Evolutionary conservation across 2,329 filamentous ascomycete genomes (phyloP).

Genomic region (Sarocladium strictum): DNA sequence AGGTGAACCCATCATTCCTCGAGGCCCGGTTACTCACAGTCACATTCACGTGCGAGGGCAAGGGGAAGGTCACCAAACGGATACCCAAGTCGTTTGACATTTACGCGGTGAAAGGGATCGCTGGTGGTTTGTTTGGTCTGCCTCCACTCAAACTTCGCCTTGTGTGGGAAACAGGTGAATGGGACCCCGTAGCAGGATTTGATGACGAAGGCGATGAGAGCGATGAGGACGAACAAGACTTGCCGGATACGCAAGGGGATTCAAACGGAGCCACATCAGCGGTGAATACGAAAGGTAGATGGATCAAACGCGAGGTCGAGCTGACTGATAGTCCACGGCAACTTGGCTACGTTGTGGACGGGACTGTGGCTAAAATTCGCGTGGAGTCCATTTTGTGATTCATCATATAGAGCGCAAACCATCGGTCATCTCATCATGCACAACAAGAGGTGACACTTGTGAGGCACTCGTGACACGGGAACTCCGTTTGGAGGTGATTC

Average conservation of each 20-base stretch:
- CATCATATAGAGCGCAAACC: neutral
- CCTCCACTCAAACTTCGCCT: conserved; percentile 60
- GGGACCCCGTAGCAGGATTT: conserved; percentile 68
- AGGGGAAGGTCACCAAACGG: conserved; percentile 29
- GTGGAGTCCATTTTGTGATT: conserved; percentile 45
- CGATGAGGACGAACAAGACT: conserved; percentile 41
- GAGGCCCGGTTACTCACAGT: conserved; percentile 71
- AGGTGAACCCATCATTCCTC: conserved; percentile 71
- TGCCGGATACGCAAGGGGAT: conserved; percentile 16
- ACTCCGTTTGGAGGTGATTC: neutral
- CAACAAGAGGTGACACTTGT: neutral
- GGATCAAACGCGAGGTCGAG: conserved; percentile 73
- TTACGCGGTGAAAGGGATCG: conserved; percentile 75
- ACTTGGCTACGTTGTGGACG: conserved; percentile 79
- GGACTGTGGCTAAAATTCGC: conserved; percentile 61
- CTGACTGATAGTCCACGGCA: conserved; percentile 73
- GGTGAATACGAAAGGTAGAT: conserved; percentile 38
- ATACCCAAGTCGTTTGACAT: conserved; percentile 75
- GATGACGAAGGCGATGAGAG: conserved; percentile 51
- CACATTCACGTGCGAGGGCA: conserved; percentile 34
- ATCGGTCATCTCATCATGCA: neutral
- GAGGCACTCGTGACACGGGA: neutral
- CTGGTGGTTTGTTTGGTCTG: conserved; percentile 62
- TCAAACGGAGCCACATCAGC: conserved; percentile 11
- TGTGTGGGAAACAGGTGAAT: conserved; percentile 86